These are phyloP conservation scores for Penicillium samsonianum DNA, from an alignment of 495 filamentous ascomycete species.

Conservation along the genomic window DNA sequence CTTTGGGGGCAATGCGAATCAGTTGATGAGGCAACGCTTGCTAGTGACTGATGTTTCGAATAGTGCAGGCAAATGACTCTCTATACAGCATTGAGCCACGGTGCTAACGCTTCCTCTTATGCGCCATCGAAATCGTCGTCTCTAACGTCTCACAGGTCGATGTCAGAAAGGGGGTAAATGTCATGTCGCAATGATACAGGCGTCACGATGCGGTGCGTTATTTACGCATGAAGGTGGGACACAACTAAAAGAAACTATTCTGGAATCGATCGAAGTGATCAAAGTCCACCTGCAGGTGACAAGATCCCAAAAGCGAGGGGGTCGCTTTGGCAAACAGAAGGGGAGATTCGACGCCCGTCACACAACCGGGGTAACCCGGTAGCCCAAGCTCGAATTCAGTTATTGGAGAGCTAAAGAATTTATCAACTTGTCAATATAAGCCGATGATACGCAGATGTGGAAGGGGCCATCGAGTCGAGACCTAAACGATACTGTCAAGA, in stretches of 20 bases:
- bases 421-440: conserved; percentile 10
- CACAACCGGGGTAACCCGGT: conserved; percentile 28
- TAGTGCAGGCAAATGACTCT: too few species aligned
- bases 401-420: conserved; percentile 10
- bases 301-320: conserved; percentile 13
- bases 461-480: conserved; percentile 12
- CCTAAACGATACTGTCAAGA: conserved; percentile 8
- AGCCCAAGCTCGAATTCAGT: conserved; percentile 21
- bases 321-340: conserved; percentile 18
- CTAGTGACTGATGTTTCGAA: neutral
- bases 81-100: neutral
- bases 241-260: conserved; percentile 5
- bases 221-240: conserved; percentile 4
- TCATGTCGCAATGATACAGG: neutral
- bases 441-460: conserved; percentile 9
- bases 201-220: conserved; percentile 10
- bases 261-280: conserved; percentile 9
- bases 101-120: neutral
- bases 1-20: neutral
- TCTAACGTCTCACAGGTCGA: conserved; percentile 1
- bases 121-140: conserved; percentile 2
- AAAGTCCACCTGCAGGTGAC: conserved; percentile 19
- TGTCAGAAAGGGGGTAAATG: neutral
- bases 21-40: neutral
- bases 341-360: conserved; percentile 19